A percentile compares a stretch with the other conserved stretches of the same genome.
These are phyloP conservation scores for Scleroderma citrinum DNA, from an alignment of 768 basidiomycete species.

Conservation along the genomic window DNA sequence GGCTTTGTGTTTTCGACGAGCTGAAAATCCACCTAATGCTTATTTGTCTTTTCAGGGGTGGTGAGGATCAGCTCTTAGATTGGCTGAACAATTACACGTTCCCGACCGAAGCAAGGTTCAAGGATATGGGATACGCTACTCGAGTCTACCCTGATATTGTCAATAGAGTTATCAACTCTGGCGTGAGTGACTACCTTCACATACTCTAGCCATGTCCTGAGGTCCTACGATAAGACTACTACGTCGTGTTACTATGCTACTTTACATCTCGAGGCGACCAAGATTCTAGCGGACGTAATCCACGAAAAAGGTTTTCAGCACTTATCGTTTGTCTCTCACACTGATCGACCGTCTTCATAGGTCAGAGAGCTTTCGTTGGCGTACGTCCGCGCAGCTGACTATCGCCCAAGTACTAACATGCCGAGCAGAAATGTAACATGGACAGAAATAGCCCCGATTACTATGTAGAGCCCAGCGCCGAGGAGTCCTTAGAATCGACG, in stretches of 20 bases:
- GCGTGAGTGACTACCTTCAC: constrained; percentile 45
- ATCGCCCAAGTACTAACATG: no score
- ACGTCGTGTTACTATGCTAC: constrained; percentile 91
- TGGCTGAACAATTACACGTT: constrained; percentile 87
- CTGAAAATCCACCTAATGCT: constrained; percentile 1
- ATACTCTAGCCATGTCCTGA: no score
- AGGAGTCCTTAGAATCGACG: constrained; percentile 58
- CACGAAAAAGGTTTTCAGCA: constrained; percentile 47
- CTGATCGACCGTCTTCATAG: constrained; percentile 24
- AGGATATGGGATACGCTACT: constrained; percentile 62
- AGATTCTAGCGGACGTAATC: constrained; percentile 72
- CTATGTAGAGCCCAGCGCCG: constrained; percentile 61
- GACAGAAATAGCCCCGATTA: constrained; percentile 62
- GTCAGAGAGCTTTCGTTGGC: constrained; percentile 82
- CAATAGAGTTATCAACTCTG: constrained; percentile 59
- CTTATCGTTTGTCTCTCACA: neutral
- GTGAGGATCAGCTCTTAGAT: constrained; percentile 80
- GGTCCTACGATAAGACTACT: constrained; percentile 57
- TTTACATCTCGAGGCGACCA: constrained; percentile 75
- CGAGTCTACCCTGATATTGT: constrained; percentile 69
- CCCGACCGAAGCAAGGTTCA: constrained; percentile 77
- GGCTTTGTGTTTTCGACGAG: neutral
- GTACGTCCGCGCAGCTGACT: constrained; percentile 47
- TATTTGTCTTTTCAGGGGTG: constrained; percentile 48
- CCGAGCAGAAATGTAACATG: constrained; percentile 35